Base-by-base conservation (phyloP, 1,284 basidiomycete genomes). In the Amylostereum areolatum region DNA sequence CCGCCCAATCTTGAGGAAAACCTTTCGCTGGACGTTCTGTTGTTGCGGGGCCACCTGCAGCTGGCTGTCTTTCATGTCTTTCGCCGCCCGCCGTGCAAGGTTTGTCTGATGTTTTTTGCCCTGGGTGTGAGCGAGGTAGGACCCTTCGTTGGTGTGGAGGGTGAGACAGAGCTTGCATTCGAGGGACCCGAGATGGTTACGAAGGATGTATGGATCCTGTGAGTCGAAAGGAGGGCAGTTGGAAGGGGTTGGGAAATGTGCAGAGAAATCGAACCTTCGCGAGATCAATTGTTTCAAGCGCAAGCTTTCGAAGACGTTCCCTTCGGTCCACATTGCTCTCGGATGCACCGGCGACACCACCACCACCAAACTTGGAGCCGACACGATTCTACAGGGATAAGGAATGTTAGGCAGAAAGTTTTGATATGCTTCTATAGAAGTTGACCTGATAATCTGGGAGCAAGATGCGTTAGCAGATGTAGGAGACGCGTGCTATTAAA, bases 91-190 rank as follows among this genome's bases (percentile, higher is more conserved):
- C 42, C 97, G 82, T 3, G 96, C 97, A 33, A 99, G 83, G 65
- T 99, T 99, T 1, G 96, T 97, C 67, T 99, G 97, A 64, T 99
- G 97, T 67, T 99, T 99, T 73, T 99, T 99, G 30, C 97, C 97
- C 73, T 99, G 97, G 0, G 97, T 99, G 61, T 99, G 97, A 0
- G 97, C 96, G 43, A 99, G 87, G 67, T 99, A 99, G 24, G 94
- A 97, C 28, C 97, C 97, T 72, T 99, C 97, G 65, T 99, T 99
- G 27, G 97, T 97, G 71, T 99, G 97, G 5, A 99, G 80, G 0
- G 97, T 99, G 35, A 99, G 74, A 67, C 97, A 99, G 35, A 99
- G 81, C 59, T 96, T 90, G 72, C 97, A 99, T 80, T 99, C 97
- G 48, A 99, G 81, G 7, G 94, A 97, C 40, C 97, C 87, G 50